Conservation (phyloP, 305 asterid species). For the Stenogyne calaminthoides region DNA sequence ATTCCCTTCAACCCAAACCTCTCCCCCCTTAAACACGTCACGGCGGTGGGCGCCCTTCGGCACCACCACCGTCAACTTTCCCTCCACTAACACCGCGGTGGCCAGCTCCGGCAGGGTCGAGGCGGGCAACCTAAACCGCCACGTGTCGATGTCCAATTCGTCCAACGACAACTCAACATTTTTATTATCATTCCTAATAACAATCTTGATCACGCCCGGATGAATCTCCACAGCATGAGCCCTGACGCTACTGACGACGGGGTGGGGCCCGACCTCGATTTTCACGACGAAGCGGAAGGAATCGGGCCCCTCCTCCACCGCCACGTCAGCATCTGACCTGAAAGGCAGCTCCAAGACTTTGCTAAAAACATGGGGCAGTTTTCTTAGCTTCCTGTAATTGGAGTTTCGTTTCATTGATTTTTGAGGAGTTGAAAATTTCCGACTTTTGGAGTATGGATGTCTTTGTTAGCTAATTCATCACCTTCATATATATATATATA, state of each 20-base stretch:
- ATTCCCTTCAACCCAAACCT: slow-evolving; percentile 41
- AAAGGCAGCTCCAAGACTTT: slow-evolving; percentile 73
- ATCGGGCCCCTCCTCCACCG: slow-evolving; percentile 54
- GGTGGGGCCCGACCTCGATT: slow-evolving; percentile 18
- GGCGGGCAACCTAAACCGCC: slow-evolving; percentile 68
- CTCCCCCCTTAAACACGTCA: slow-evolving; percentile 31
- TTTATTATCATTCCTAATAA: slow-evolving; percentile 44
- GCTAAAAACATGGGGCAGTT: slow-evolving; percentile 72
- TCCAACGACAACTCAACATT: slow-evolving; percentile 43
- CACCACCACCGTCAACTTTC: slow-evolving; percentile 61
- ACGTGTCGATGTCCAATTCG: slow-evolving; percentile 54
- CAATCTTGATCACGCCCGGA: slow-evolving; percentile 72
- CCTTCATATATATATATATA: slow-evolving; percentile 25
- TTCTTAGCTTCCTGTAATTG: slow-evolving; percentile 50
- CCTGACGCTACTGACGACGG: slow-evolving; percentile 28
- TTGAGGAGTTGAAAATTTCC: slow-evolving; percentile 21
- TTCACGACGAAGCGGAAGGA: slow-evolving; percentile 51
- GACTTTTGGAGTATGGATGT: background rate
- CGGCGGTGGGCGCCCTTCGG: slow-evolving; percentile 47
- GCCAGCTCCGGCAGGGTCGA: slow-evolving; percentile 53
- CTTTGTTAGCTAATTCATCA: slow-evolving; percentile 34
- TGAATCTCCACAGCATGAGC: slow-evolving; percentile 70
- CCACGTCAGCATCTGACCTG: slow-evolving; percentile 64
- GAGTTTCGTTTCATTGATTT: slow-evolving; percentile 37
- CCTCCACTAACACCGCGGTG: slow-evolving; percentile 44